Conservation (phyloP, 108 stramenopile genomes). For the Cyclotella atomus region DNA sequence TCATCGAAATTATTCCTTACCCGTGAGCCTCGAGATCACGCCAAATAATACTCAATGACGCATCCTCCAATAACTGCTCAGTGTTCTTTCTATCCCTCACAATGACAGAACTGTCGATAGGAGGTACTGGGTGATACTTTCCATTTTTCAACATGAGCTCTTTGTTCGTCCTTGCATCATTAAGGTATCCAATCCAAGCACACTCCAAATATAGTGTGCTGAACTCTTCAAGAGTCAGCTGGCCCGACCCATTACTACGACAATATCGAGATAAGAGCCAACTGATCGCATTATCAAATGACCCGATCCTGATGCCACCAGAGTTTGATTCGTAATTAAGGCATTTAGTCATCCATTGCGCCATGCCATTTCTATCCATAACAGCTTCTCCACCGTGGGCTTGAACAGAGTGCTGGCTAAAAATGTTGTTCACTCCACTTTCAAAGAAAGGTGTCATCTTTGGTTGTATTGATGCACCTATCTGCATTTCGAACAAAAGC, state of each 20-base stretch:
- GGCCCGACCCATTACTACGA: conserved; percentile 58
- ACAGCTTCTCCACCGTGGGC: not conserved
- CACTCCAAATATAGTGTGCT: conserved; percentile 60
- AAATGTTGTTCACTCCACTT: conserved; percentile 58
- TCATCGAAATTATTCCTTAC: too few relatives aligned
- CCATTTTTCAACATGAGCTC: not conserved
- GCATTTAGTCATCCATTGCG: conserved; percentile 69
- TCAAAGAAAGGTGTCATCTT: conserved; percentile 61
- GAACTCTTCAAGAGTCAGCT: conserved; percentile 61
- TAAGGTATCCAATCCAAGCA: conserved; percentile 45
- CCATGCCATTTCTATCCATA: conserved; percentile 25
- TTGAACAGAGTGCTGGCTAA: conserved; percentile 56
- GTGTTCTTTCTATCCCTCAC: conserved; percentile 35
- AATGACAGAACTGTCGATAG: conserved; percentile 13
- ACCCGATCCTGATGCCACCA: conserved; percentile 41
- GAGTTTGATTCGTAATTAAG: conserved; percentile 29
- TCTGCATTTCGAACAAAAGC: conserved; percentile 45
- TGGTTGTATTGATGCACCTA: not conserved
- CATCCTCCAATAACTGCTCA: conserved; percentile 31
- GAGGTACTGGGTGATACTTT: conserved; percentile 4
- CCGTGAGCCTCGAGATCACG: conserved; percentile 78
- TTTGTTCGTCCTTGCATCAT: conserved; percentile 17
- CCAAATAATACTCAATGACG: conserved; percentile 66
- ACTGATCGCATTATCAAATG: conserved; percentile 61
- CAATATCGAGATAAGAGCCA: conserved; percentile 57